Evolutionary conservation across 2,329 filamentous ascomycete genomes (phyloP).

Genomic region (Cercospora sp.): DNA sequence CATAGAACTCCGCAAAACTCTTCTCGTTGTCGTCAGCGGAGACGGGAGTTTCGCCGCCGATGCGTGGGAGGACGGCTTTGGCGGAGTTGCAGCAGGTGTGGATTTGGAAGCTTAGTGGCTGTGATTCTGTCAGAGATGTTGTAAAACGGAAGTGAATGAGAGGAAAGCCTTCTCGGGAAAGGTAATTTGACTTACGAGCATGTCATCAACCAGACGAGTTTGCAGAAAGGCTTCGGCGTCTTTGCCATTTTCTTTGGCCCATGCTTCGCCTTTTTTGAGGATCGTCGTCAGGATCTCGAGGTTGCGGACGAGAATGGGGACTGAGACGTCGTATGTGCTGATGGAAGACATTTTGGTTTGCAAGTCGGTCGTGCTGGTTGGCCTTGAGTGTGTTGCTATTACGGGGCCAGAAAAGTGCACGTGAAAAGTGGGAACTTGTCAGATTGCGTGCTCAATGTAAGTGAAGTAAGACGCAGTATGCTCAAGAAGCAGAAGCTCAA

Average conservation of each 20-base stretch:
- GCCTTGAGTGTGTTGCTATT: background rate
- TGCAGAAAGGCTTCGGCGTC: constrained; percentile 42
- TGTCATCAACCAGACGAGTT: constrained; percentile 51
- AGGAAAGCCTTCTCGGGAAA: too few species aligned
- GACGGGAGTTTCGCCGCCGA: constrained; percentile 40
- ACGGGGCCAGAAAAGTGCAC: background rate
- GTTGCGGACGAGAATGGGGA: constrained; percentile 46
- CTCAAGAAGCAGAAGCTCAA: background rate
- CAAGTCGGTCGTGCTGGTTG: background rate
- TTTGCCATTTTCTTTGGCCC: constrained; percentile 43
- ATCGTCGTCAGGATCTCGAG: constrained; percentile 47
- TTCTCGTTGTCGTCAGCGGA: constrained; percentile 38
- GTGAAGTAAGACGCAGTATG: background rate
- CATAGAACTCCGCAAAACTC: constrained; percentile 53
- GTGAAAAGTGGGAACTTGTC: background rate
- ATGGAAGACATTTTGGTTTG: constrained; percentile 3
- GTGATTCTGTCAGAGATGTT: background rate
- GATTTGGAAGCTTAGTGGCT: constrained; percentile 52
- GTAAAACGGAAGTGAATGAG: too few species aligned
- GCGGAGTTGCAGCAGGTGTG: constrained; percentile 46
- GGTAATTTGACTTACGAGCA: constrained; percentile 40
- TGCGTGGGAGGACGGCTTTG: constrained; percentile 40
- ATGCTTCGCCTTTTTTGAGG: constrained; percentile 48
- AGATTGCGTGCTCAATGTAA: background rate
- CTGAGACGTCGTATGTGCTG: constrained; percentile 26